A percentile compares a stretch with the other conserved stretches of the same genome.
Conservation (phyloP, 78 protist genomes). For the Dictyostelium firmibasis region DNA sequence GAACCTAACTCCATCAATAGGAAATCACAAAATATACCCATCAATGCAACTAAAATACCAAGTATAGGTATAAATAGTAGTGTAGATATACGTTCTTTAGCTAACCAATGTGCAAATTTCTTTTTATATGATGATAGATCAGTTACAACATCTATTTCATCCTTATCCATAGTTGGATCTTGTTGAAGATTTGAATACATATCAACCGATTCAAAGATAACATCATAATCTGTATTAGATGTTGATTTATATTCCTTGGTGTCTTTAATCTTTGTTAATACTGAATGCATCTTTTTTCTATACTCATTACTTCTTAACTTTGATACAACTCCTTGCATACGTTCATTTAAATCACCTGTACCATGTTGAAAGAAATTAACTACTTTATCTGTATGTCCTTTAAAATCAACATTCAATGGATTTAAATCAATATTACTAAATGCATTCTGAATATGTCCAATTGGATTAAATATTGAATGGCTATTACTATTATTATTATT, state of each 20-base stretch:
- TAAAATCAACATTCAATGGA: constrained; percentile 52
- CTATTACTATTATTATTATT: background rate
- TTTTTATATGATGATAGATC: constrained; percentile 36
- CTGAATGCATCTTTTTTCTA: constrained; percentile 64
- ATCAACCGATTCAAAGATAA: constrained; percentile 75
- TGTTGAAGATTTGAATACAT: constrained; percentile 72
- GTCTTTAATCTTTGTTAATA: constrained; percentile 54
- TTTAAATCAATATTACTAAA: constrained; percentile 45
- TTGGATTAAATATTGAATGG: background rate
- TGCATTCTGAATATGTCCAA: constrained; percentile 22
- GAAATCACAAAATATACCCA: constrained; percentile 58
- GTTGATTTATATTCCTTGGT: constrained; percentile 69
- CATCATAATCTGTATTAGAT: constrained; percentile 62
- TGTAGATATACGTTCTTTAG: constrained; percentile 71
- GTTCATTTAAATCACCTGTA: constrained; percentile 43
- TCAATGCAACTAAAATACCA: constrained; percentile 23
- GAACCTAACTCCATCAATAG: constrained; percentile 1
- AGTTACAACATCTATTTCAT: constrained; percentile 31
- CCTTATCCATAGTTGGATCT: constrained; percentile 69
- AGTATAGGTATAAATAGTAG: constrained; percentile 37
- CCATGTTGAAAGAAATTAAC: constrained; percentile 64
- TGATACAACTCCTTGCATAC: constrained; percentile 48
- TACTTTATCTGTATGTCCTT: constrained; percentile 37
- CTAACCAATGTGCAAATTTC: constrained; percentile 48
- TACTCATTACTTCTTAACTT: constrained; percentile 60